Conservation (phyloP, 192 early-diverging fungal species). For the Geranomyces michiganensis region DNA sequence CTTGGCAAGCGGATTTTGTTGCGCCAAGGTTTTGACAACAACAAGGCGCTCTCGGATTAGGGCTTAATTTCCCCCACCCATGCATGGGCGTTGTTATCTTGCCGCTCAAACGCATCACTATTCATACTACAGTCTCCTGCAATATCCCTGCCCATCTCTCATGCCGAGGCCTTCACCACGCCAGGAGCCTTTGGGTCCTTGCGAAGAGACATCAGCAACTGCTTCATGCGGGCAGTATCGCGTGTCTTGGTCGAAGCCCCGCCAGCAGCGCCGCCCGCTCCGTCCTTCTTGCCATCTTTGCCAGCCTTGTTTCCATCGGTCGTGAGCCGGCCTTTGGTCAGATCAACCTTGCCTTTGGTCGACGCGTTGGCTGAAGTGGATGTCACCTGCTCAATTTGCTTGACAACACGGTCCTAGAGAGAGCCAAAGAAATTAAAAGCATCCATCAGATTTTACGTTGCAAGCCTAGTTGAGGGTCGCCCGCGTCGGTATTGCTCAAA, state of each 20-base stretch:
- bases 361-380: conserved; percentile 7
- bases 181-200: conserved; percentile 50
- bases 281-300: conserved; percentile 23
- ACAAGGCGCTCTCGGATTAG: too few species aligned
- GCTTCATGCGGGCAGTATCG: conserved; percentile 55
- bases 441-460: too few species aligned
- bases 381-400: conserved; percentile 43
- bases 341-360: conserved; percentile 36
- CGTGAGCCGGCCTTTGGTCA: conserved; percentile 26
- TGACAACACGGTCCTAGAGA: conserved; percentile 50
- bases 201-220: conserved; percentile 48
- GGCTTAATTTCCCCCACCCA: too few species aligned
- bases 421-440: background rate
- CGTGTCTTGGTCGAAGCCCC: conserved; percentile 27
- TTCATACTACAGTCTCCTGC: too few species aligned
- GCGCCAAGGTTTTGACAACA: too few species aligned
- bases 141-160: too few species aligned
- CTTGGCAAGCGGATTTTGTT: too few species aligned
- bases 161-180: conserved; percentile 27
- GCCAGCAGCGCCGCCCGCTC: too few species aligned
- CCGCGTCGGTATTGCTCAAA: background rate
- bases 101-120: too few species aligned
- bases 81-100: too few species aligned
- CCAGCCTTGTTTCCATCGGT: conserved; percentile 38
- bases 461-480: too few species aligned